Base-by-base conservation (phyloP, 768 basidiomycete species). In the Hygrophorus russula region DNA sequence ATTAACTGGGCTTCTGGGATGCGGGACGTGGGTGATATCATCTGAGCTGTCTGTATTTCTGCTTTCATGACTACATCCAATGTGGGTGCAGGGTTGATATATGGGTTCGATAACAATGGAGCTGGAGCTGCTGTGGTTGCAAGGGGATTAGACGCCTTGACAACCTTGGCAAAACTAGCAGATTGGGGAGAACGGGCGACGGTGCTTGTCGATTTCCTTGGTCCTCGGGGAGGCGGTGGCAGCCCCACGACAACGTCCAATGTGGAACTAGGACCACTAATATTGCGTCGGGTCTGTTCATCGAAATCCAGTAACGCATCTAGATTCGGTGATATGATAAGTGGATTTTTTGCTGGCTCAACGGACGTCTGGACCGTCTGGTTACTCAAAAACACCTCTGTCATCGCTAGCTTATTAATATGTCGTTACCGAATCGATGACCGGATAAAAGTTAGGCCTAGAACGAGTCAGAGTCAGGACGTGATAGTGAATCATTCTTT, bases 271-370 rank as follows among this genome's bases (percentile, higher is more conserved):
- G 28, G 9, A 43, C 40, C 18, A 42, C 39, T 29, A 44, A 41
- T 18, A 29, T 13, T 14, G 5, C 27, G 35, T 30, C 45, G 38
- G 13, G 20, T 39, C 24, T 33, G 38, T 40, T 46, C 39, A 38
- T 46, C 78, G 47, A 77, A 71, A 52, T 76, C 69, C 41, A 80
- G 61, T 6, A 80, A 51, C 18, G 76, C 78, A 47, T 79, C 72
- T 36, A 78, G 68, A 50, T 80, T 68, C 0, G 77, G 71, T 2
- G 75, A 78, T 41, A 79, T 80, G 9, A 67, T 59, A 36, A 78
- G 55, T 0, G 66, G 58, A 33, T 44, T 56, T 37, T 57, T 53
- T 30, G 36, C 20, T 11, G 14, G 37, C 14, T 17, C 4, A 35
- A n/a, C 34, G n/a, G n/a, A n/a, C n/a, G n/a, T n/a, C n/a, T n/a